Percentiles rank a stretch among this genome's conserved stretches.
Conservation (phyloP, 768 basidiomycete genomes). For the Pulveroboletus sp. region DNA sequence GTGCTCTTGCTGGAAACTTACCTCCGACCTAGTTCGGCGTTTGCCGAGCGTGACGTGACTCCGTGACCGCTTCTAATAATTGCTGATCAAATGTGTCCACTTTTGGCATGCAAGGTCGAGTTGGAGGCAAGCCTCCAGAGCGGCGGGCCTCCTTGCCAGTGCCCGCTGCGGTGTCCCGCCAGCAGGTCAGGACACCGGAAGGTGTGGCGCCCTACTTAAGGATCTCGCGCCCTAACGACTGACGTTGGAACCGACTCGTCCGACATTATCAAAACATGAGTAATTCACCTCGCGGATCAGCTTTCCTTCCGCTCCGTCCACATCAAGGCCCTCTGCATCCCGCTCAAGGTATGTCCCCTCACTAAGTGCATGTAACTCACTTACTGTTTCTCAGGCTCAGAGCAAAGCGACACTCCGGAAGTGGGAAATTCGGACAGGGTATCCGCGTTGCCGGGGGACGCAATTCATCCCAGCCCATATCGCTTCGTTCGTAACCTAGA, state of each 20-base stretch:
- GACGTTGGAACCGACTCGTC: constrained; percentile 6
- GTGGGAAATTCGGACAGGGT: constrained; percentile 45
- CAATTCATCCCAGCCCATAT: constrained; percentile 32
- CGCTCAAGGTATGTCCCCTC: constrained; percentile 11
- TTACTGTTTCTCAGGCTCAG: constrained; percentile 7
- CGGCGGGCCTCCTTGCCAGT: background rate
- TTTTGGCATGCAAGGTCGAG: constrained; percentile 13
- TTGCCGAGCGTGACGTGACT: constrained; percentile 28
- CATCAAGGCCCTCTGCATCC: background rate
- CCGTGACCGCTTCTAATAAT: constrained; percentile 8
- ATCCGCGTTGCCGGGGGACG: constrained; percentile 35
- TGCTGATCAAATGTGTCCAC: constrained; percentile 20
- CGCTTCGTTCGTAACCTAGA: constrained; percentile 32
- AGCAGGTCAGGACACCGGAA: constrained; percentile 23
- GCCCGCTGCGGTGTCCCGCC: background rate
- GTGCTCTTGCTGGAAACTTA: constrained; percentile 22
- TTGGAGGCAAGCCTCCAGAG: background rate
- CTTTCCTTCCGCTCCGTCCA: constrained; percentile 4
- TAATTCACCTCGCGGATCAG: constrained; percentile 12
- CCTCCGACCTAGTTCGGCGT: constrained; percentile 22
- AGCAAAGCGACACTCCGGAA: constrained; percentile 22
- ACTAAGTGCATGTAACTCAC: background rate
- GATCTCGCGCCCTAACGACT: background rate
- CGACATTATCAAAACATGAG: constrained; percentile 18
- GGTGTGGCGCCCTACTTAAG: constrained; percentile 15